Base-by-base conservation (phyloP, 257 asterid genomes). In the Handroanthus guayacan region DNA sequence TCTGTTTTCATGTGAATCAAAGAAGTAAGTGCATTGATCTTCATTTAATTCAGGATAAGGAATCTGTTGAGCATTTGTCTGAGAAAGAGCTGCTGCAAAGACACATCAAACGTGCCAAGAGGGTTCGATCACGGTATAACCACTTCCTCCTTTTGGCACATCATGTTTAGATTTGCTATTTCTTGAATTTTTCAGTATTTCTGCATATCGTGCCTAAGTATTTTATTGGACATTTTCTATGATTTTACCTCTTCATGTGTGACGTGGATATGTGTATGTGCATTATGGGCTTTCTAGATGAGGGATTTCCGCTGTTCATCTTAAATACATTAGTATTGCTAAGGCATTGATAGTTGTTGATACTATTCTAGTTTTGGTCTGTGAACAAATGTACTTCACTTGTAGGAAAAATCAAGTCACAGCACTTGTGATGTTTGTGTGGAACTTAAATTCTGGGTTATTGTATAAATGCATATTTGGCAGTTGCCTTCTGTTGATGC, bases 71-170 rank as follows among this genome's bases (percentile, higher is more conserved):
- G 78, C 70, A 85, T 72, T 78, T 89, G 84, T 86, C 97, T 43
- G 81, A 84, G 25, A 78, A 84, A 60, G 97, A 92, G 78, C 89
- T 94, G 74, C 84, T 94, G 87, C 94, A 89, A 75, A 82, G 83
- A 65, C 97, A 92, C 80, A 83, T 94, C 81, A 90, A 84, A 77
- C 99, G 90, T 73, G 97, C 99, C 69, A 94, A 92, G 89, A 88
- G 86, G 81, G 89, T 94, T 63, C 87, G 99, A 62, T 88, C 93
- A 61, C 81, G 92, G 99, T 94, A 90, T 25, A 86, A 79, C 16
- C 72, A 31, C 77, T 48, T 69, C 54, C 66, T 76, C 47, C 13
- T 55, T 63, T 5, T 45, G 52, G 39, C 67, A 60, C 50, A 48
- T 25, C 55, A 44, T 64, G 14, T 76, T 12, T 51, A 20, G 48